phyloP scores from a whole-genome alignment of 2,329 filamentous ascomycete genomes.

The Chalaropsis ovoidea region DNA sequence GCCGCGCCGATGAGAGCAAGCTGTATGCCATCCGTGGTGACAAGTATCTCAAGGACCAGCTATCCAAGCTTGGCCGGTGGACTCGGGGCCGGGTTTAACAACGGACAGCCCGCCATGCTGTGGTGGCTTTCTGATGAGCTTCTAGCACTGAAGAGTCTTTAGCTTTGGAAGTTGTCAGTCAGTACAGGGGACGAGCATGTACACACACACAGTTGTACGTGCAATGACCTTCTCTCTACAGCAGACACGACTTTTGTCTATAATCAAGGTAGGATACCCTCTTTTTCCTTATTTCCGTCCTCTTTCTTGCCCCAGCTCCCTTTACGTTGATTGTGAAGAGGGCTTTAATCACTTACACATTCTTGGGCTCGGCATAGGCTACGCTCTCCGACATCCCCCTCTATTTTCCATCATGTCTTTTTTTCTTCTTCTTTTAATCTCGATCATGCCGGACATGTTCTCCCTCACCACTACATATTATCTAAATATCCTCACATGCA shows the following conservation, averaged over 20 bases:
- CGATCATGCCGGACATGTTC: slow-evolving; percentile 14
- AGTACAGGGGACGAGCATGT: not conserved
- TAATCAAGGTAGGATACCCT: slow-evolving; percentile 16
- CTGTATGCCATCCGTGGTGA: slow-evolving; percentile 14
- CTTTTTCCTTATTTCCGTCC: not conserved
- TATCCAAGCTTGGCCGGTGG: slow-evolving; percentile 1
- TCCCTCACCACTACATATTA: slow-evolving; percentile 1
- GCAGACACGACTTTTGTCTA: not conserved
- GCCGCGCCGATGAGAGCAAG: slow-evolving; percentile 13
- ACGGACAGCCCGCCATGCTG: not conserved
- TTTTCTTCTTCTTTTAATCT: slow-evolving; percentile 13
- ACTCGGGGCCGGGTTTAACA: not conserved
- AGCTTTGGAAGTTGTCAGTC: not conserved
- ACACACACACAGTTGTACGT: not conserved
- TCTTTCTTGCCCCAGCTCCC: slow-evolving; percentile 12
- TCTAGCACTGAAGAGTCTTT: not conserved
- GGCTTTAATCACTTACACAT: slow-evolving; percentile 22
- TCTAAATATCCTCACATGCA: slow-evolving; percentile 10
- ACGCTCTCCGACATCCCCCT: slow-evolving; percentile 20
- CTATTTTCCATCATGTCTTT: slow-evolving; percentile 13
- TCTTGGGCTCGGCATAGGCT: slow-evolving; percentile 21
- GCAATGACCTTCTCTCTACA: not conserved
- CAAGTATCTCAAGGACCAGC: slow-evolving; percentile 15
- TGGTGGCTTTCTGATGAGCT: not conserved
- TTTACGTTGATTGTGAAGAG: slow-evolving; percentile 21